Evolutionary conservation across 192 early-diverging fungal genomes (phyloP).

Genomic region (Coemansia sp.): DNA sequence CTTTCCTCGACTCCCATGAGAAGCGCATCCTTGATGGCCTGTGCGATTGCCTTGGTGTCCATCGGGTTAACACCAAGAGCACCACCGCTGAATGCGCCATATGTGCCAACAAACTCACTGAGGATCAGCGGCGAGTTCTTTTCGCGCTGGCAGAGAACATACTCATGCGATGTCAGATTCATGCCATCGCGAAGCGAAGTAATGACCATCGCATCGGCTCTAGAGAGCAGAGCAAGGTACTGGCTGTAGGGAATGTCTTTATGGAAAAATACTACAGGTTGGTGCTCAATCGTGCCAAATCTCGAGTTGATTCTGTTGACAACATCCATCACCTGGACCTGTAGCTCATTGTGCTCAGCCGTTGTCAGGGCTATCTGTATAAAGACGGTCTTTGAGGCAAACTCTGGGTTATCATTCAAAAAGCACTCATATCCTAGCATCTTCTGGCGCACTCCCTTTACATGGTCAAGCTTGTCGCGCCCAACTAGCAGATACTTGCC

Average conservation of each 20-base stretch:
- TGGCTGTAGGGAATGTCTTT: slow-evolving; percentile 91
- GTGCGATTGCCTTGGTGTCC: slow-evolving; percentile 87
- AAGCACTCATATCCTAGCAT: slow-evolving; percentile 91
- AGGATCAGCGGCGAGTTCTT: slow-evolving; percentile 82
- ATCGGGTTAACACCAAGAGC: slow-evolving; percentile 94
- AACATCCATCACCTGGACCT: slow-evolving; percentile 84
- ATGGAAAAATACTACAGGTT: slow-evolving; percentile 87
- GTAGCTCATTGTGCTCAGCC: slow-evolving; percentile 85
- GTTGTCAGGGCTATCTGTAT: slow-evolving; percentile 95
- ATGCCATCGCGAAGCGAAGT: slow-evolving; percentile 94
- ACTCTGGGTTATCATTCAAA: slow-evolving; percentile 83
- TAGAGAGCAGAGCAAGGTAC: slow-evolving; percentile 83
- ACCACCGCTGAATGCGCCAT: slow-evolving; percentile 81
- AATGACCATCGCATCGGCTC: slow-evolving; percentile 87
- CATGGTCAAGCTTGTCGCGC: slow-evolving; percentile 93
- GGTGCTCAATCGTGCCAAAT: slow-evolving; percentile 88
- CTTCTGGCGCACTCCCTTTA: slow-evolving; percentile 96
- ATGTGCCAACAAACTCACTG: slow-evolving; percentile 97
- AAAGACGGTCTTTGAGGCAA: slow-evolving; percentile 86
- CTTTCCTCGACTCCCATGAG: slow-evolving; percentile 80
- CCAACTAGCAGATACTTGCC: slow-evolving; percentile 93
- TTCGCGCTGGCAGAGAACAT: slow-evolving; percentile 86
- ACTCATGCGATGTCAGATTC: slow-evolving; percentile 96
- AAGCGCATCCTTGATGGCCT: slow-evolving; percentile 88
- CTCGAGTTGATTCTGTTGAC: slow-evolving; percentile 90